These are phyloP conservation scores for Monilinia aucupariae DNA, from an alignment of 2,329 filamentous ascomycete species.

Conservation along the genomic window DNA sequence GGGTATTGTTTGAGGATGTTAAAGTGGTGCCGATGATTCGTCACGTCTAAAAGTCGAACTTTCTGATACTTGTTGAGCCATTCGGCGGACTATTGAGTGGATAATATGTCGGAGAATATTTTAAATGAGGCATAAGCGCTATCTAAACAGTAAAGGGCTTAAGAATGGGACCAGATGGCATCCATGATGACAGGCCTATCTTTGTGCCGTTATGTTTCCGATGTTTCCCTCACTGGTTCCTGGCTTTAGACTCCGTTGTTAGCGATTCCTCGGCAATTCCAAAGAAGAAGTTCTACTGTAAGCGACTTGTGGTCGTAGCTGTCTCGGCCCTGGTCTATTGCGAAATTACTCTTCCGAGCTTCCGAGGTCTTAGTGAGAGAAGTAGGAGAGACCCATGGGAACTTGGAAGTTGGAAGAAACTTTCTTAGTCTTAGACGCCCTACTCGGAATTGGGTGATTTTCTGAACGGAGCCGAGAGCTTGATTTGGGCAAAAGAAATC, in stretches of 20 bases:
- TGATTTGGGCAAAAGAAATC: background rate
- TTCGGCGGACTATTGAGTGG: slow-evolving; percentile 7
- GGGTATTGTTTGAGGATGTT: slow-evolving; percentile 14
- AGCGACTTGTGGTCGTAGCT: slow-evolving; percentile 11
- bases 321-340: background rate
- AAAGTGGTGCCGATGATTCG: slow-evolving; percentile 12
- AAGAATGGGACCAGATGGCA: background rate
- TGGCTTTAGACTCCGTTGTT: slow-evolving; percentile 4
- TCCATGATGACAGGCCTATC: slow-evolving; percentile 5
- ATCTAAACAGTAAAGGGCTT: background rate
- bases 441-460: background rate
- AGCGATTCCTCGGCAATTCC: slow-evolving; percentile 5
- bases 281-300: background rate
- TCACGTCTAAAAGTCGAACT: slow-evolving; percentile 5
- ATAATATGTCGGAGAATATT: slow-evolving; percentile 14
- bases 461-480: slow-evolving; percentile 5
- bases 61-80: slow-evolving; percentile 1
- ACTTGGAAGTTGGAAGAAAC: background rate
- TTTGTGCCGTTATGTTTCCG: background rate
- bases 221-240: background rate
- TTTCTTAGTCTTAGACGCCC: background rate
- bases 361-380: background rate
- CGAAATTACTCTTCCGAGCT: slow-evolving; percentile 2
- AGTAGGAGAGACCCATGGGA: background rate
- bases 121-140: slow-evolving; percentile 16